phyloP scores from a whole-genome alignment of 2,329 filamentous ascomycete genomes.

The Trichoderma koningiopsis region DNA sequence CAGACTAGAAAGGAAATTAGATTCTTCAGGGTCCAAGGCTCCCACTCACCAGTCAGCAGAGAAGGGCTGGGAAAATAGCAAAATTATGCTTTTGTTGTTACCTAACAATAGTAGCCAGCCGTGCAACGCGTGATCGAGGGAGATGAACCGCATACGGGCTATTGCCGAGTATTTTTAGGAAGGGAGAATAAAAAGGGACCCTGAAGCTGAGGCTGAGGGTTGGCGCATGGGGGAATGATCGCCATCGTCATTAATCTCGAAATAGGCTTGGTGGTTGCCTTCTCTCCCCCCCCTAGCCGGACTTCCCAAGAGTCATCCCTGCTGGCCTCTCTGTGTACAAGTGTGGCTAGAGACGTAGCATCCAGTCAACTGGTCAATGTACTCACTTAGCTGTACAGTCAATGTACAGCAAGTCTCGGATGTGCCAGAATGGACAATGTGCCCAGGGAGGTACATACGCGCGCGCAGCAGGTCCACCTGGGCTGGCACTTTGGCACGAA shows the following conservation, averaged over 20 bases:
- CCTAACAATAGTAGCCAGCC: slow-evolving; percentile 3
- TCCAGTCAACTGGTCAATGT: not conserved
- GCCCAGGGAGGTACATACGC: not conserved
- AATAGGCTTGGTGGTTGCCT: slow-evolving; percentile 7
- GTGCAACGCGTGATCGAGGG: not conserved
- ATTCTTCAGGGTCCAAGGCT: not conserved
- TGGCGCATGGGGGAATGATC: slow-evolving; percentile 14
- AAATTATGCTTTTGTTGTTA: not conserved
- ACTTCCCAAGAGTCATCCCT: not conserved
- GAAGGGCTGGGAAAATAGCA: not conserved
- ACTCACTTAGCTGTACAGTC: not conserved
- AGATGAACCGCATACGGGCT: not conserved
- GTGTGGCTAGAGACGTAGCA: not conserved
- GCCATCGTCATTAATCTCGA: slow-evolving; percentile 10
- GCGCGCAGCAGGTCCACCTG: slow-evolving; percentile 13
- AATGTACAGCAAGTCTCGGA: slow-evolving; percentile 5
- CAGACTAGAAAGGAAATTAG: not conserved
- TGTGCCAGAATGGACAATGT: slow-evolving; percentile 4
- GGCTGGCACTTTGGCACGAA: slow-evolving; percentile 22
- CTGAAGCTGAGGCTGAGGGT: slow-evolving; percentile 21
- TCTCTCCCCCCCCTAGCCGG: not conserved
- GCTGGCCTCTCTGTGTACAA: not conserved
- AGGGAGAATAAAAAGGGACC: slow-evolving; percentile 2
- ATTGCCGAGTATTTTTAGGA: slow-evolving; percentile 9
- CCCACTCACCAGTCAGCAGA: not conserved